phyloP scores from a whole-genome alignment of 225 moss, liverwort and hornwort genomes.

The Marchantia polymorpha region DNA sequence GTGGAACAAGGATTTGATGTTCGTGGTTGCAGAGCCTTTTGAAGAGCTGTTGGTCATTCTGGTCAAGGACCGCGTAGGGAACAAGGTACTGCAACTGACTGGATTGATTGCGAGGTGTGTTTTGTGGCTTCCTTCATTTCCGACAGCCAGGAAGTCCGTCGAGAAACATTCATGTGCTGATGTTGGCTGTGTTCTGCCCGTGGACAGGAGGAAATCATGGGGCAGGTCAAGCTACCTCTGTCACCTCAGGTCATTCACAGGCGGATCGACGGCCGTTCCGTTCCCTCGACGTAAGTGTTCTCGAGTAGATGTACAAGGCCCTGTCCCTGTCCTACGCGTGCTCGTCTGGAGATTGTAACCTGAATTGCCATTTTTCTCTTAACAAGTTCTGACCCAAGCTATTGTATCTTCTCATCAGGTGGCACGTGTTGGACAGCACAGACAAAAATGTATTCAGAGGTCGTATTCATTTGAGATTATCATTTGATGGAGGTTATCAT shows the following conservation, averaged over 20 bases:
- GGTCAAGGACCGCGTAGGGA: slow-evolving; percentile 59
- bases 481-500: slow-evolving; percentile 94
- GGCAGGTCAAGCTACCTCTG: slow-evolving; percentile 55
- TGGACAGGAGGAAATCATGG: slow-evolving; percentile 66
- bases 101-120: not conserved
- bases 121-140: not conserved
- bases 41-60: slow-evolving; percentile 70
- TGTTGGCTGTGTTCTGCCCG: not conserved
- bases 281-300: slow-evolving; percentile 53
- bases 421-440: slow-evolving; percentile 69
- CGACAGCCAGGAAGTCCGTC: no score
- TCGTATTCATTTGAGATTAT: slow-evolving; percentile 70
- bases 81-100: slow-evolving; percentile 15
- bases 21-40: slow-evolving; percentile 93
- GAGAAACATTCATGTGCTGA: not conserved
- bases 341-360: no score
- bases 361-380: not conserved
- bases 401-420: slow-evolving; percentile 37
- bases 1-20: slow-evolving; percentile 91
- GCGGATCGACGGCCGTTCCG: slow-evolving; percentile 79
- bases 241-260: slow-evolving; percentile 44
- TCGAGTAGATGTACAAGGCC: no score
- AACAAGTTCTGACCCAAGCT: not conserved
- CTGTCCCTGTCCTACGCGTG: no score
- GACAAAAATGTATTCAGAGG: slow-evolving; percentile 61